Percentiles rank a stretch among this genome's conserved stretches.
Conservation (phyloP, 2,329 filamentous ascomycete species). For the Mycosphaerelloides madeirae region DNA sequence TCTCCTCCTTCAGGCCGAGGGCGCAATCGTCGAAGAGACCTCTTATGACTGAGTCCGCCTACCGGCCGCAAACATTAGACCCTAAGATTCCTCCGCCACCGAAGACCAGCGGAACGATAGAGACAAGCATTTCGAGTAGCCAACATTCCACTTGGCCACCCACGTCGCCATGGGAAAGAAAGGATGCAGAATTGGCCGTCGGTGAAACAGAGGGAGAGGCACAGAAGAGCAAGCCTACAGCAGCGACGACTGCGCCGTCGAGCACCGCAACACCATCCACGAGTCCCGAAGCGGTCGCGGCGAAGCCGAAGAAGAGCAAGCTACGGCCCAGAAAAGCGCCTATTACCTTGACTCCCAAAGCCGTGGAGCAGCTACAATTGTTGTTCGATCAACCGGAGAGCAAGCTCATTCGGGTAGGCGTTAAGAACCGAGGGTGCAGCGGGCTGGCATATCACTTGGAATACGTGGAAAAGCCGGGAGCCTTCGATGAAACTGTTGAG, state of each 20-base stretch:
- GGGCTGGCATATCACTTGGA: constrained; percentile 90
- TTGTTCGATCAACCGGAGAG: constrained; percentile 81
- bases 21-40: constrained; percentile 53
- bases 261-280: constrained; percentile 20
- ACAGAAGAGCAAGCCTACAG: constrained; percentile 55
- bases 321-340: constrained; percentile 82
- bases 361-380: constrained; percentile 70
- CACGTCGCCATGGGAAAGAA: constrained; percentile 41
- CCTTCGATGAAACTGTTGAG: constrained; percentile 87
- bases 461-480: constrained; percentile 84
- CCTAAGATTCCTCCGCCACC: constrained; percentile 54
- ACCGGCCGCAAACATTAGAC: constrained; percentile 57
- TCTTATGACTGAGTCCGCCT: constrained; percentile 62
- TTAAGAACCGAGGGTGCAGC: constrained; percentile 90
- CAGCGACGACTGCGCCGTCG: constrained; percentile 20
- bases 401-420: constrained; percentile 89
- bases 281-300: constrained; percentile 38
- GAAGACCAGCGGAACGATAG: constrained; percentile 54
- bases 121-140: constrained; percentile 57
- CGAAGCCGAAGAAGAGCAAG: constrained; percentile 58
- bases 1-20: constrained; percentile 38
- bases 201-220: constrained; percentile 59
- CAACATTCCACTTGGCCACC: constrained; percentile 46
- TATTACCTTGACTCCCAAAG: constrained; percentile 76
- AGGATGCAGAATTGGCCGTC: constrained; percentile 37